Evolutionary conservation across 352 stramenopile species (phyloP).

Genomic region (Lagenidium sp.): DNA sequence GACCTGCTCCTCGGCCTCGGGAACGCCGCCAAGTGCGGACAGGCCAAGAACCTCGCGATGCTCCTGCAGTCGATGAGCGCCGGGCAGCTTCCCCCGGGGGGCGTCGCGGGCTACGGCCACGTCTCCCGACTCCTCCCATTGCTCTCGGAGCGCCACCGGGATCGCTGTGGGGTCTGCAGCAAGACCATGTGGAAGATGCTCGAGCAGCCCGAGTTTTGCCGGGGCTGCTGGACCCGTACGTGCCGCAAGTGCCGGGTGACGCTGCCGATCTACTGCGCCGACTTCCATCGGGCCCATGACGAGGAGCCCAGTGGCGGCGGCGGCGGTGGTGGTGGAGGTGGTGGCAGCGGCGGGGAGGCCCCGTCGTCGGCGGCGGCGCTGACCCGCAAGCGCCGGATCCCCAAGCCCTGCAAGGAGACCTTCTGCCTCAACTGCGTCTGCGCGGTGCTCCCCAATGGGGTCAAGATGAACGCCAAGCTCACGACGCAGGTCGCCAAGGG

Average conservation of each 20-base stretch:
- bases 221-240: slow-evolving; percentile 54
- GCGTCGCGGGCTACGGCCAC: slow-evolving; percentile 5
- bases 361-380: background rate
- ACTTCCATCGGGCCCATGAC: slow-evolving; percentile 33
- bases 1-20: slow-evolving; percentile 49
- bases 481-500: slow-evolving; percentile 43
- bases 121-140: slow-evolving; percentile 11
- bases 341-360: slow-evolving; percentile 1
- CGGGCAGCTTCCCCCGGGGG: slow-evolving; percentile 6
- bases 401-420: slow-evolving; percentile 49
- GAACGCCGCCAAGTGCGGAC: slow-evolving; percentile 50
- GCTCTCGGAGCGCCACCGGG: slow-evolving; percentile 11
- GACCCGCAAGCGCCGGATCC: slow-evolving; percentile 4
- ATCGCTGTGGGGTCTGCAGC: slow-evolving; percentile 45
- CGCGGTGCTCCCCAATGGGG: slow-evolving; percentile 46
- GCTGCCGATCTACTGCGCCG: slow-evolving; percentile 68
- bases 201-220: slow-evolving; percentile 30
- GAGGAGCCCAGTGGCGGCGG: slow-evolving; percentile 1
- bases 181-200: slow-evolving; percentile 60
- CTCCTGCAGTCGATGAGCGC: slow-evolving; percentile 29
- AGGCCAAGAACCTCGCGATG: slow-evolving; percentile 67
- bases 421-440: slow-evolving; percentile 71
- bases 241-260: slow-evolving; percentile 57
- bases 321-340: background rate
- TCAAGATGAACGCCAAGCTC: slow-evolving; percentile 57